Evolutionary conservation across 441 rosid species (phyloP).

Genomic region (Gossypium laxum): DNA sequence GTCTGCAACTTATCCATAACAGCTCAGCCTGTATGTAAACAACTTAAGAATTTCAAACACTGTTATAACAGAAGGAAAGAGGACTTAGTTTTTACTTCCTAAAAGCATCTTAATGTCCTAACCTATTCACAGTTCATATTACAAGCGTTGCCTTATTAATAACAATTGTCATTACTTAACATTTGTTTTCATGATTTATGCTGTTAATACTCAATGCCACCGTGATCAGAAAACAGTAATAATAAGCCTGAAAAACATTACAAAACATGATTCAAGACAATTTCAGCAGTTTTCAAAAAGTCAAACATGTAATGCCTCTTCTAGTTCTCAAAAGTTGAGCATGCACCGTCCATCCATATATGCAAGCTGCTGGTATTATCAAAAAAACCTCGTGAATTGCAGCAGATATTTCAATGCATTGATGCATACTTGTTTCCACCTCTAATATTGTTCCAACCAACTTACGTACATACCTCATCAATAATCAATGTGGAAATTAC

Average conservation of each 20-base stretch:
- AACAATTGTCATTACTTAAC: neutral
- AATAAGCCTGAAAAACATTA: neutral
- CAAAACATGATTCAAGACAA: neutral
- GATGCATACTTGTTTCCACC: conserved; percentile 1
- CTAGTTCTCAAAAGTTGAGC: neutral
- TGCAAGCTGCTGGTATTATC: neutral
- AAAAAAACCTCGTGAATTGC: neutral
- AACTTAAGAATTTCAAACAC: neutral
- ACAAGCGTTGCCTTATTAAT: neutral
- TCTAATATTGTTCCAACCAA: conserved; percentile 1
- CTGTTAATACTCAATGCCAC: neutral
- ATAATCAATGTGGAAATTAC: neutral
- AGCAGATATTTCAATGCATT: conserved; percentile 4
- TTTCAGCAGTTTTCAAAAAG: neutral
- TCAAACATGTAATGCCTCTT: conserved; percentile 1
- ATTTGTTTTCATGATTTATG: neutral
- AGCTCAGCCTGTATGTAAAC: conserved; percentile 16
- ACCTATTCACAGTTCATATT: neutral
- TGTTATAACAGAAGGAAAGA: neutral
- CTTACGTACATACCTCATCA: neutral
- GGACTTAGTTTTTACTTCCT: neutral
- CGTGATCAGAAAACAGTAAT: neutral
- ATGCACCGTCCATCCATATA: neutral
- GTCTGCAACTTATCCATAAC: conserved; percentile 12
- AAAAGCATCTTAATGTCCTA: neutral